Conservation (phyloP, 139 green algal genomes). For the Nannochloris sp. region DNA sequence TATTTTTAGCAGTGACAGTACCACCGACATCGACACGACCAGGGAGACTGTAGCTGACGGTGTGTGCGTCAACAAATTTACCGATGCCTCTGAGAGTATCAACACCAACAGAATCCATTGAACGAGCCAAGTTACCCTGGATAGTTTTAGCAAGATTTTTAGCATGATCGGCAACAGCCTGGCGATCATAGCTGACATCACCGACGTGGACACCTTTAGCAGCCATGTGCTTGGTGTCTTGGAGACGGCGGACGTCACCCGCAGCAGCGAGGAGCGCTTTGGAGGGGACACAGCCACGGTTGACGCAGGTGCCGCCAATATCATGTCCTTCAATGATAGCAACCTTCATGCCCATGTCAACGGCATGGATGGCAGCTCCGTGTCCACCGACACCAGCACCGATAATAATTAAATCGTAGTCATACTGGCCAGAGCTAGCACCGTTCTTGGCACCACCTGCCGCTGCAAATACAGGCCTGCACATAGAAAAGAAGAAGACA, state of each 20-base stretch:
- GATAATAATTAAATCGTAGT: slow-evolving; percentile 99
- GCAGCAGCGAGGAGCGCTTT: slow-evolving; percentile 95
- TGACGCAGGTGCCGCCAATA: slow-evolving; percentile 98
- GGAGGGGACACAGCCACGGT: slow-evolving; percentile 97
- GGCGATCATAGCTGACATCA: slow-evolving; percentile 80
- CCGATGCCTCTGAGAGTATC: slow-evolving; percentile 89
- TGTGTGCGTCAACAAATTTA: slow-evolving; percentile 78
- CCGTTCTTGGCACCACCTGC: slow-evolving; percentile 16
- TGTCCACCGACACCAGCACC: slow-evolving; percentile 96
- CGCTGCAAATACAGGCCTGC: background rate
- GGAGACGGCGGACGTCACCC: slow-evolving; percentile 86
- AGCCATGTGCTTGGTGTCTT: slow-evolving; percentile 88
- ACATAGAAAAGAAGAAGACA: background rate
- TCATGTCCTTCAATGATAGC: slow-evolving; percentile 95
- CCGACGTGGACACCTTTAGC: slow-evolving; percentile 83
- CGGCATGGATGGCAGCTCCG: slow-evolving; percentile 93
- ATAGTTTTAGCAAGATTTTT: slow-evolving; percentile 83
- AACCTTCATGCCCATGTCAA: slow-evolving; percentile 95
- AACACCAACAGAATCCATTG: slow-evolving; percentile 87
- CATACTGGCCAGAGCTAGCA: slow-evolving; percentile 47
- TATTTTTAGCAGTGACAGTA: slow-evolving; percentile 79
- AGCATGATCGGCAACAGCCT: slow-evolving; percentile 90
- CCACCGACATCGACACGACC: slow-evolving; percentile 89
- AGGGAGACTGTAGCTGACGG: slow-evolving; percentile 79
- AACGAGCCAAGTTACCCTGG: slow-evolving; percentile 86